Base-by-base conservation (phyloP, 148 eudicot species). In the Vaccinium macrocarpon region DNA sequence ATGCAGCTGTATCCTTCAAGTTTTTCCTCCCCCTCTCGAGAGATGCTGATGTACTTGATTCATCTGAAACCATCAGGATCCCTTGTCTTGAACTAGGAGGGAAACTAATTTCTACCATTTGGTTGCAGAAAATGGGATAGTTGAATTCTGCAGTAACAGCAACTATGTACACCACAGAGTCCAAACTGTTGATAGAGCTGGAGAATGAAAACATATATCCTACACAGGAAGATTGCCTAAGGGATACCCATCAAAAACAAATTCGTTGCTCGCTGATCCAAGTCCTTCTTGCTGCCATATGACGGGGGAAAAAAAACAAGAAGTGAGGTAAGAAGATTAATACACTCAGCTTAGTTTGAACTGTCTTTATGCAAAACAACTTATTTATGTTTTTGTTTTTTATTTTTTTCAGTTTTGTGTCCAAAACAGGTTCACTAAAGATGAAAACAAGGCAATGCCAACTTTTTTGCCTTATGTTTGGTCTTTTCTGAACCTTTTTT, bases 231-330 rank as follows among this genome's bases (percentile, higher is more conserved):
- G 88, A 82, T 94, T 89, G 82, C 91, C 97, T 86, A 91, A 53
- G 68, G 87, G 56, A 85, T 86, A 91, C 56, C 96, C 95, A 76
- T 93, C 96, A 72, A 91, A 90, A 53, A 91, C 89, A 82, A 88
- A 95, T 38, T 94, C 98, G 53, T 85, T 90, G 79, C 86, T 87
- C 15, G 82, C 89, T 8, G 86, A 29, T 38, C 87, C 93, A 29
- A 89, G 62, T 80, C 88, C 95, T 82, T 87, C 96, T 89, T 92
- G 95, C 92, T 93, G 96, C 87, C 84, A 80, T 19, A 88, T 84
- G 84, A 73, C 76, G 35, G 21, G 38, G 2, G 2, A 32, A 42
- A 2, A 52, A 53, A 71, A 27, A 29, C 5, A 35, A 71, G 8
- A 42, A 1, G 32, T 23, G 49, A 81, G 74, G 73, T 56, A 13